phyloP scores from a whole-genome alignment of 1,284 basidiomycete species.

The Cryptococcus jaspeensis region DNA sequence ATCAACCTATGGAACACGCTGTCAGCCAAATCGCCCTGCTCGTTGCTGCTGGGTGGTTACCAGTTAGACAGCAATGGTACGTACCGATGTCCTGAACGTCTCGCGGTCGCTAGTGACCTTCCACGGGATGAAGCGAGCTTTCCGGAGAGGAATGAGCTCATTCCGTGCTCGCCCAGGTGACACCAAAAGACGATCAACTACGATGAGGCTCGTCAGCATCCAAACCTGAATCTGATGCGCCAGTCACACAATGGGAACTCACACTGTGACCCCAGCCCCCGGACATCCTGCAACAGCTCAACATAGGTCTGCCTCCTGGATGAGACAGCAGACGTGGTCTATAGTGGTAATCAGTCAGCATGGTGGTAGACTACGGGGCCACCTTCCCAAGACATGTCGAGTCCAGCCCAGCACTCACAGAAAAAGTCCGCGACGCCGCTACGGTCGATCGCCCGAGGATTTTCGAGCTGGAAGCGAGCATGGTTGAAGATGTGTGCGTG shows the following conservation, averaged over 20 bases:
- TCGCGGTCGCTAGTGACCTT: constrained; percentile 13
- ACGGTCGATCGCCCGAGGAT: constrained; percentile 16
- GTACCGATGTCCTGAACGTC: constrained; percentile 16
- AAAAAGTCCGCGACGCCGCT: constrained; percentile 10
- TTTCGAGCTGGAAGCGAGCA: constrained; percentile 35
- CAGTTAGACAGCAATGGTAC: not conserved
- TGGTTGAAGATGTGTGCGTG: constrained; percentile 1
- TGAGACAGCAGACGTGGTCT: constrained; percentile 22
- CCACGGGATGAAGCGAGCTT: constrained; percentile 30
- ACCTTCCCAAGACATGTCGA: no score
- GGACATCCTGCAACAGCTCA: constrained; percentile 38
- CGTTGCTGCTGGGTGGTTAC: not conserved
- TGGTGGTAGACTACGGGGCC: not conserved
- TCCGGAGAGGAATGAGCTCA: constrained; percentile 32
- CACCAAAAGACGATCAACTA: constrained; percentile 40
- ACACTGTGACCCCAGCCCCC: constrained; percentile 30
- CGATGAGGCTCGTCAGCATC: constrained; percentile 57
- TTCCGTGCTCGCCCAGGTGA: constrained; percentile 37
- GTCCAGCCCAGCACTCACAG: constrained; percentile 4
- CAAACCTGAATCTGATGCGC: constrained; percentile 31
- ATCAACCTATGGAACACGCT: constrained; percentile 1
- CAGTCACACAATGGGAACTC: not conserved
- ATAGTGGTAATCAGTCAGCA: constrained; percentile 1
- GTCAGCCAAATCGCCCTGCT: not conserved
- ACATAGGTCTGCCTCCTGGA: constrained; percentile 27